phyloP scores from a whole-genome alignment of 148 eudicot species.

The Arbutus unedo region DNA sequence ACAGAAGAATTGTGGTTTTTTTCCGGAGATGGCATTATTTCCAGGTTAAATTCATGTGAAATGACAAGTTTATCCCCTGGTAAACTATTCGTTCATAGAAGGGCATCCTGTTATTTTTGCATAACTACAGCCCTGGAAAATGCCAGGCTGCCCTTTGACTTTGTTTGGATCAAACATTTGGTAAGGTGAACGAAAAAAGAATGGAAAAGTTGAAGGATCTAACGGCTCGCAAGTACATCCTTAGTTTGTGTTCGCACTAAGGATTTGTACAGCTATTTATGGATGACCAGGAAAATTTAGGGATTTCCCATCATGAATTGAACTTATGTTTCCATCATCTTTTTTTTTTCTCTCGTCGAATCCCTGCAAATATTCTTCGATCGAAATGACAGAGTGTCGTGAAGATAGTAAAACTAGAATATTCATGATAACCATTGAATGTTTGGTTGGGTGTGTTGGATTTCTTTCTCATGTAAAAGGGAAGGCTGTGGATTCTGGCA shows the following conservation, averaged over 20 bases:
- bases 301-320: not conserved
- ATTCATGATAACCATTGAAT: not conserved
- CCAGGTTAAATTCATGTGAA: too few species aligned
- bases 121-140: not conserved
- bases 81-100: not conserved
- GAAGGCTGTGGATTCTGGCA: too few species aligned
- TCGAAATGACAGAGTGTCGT: not conserved
- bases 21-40: not conserved
- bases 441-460: not conserved
- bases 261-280: not conserved
- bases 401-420: not conserved
- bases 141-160: not conserved
- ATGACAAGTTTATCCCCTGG: too few species aligned
- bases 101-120: not conserved
- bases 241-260: not conserved
- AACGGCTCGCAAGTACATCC: not conserved
- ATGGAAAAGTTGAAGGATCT: not conserved
- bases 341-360: not conserved
- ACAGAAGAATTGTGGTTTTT: not conserved
- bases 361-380: slow-evolving; percentile 5
- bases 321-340: not conserved
- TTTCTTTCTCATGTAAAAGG: too few species aligned
- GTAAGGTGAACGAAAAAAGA: not conserved
- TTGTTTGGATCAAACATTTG: not conserved
- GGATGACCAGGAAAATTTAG: not conserved